phyloP scores from a whole-genome alignment of 2,329 filamentous ascomycete species.

The Paramyrothecium sp. region DNA sequence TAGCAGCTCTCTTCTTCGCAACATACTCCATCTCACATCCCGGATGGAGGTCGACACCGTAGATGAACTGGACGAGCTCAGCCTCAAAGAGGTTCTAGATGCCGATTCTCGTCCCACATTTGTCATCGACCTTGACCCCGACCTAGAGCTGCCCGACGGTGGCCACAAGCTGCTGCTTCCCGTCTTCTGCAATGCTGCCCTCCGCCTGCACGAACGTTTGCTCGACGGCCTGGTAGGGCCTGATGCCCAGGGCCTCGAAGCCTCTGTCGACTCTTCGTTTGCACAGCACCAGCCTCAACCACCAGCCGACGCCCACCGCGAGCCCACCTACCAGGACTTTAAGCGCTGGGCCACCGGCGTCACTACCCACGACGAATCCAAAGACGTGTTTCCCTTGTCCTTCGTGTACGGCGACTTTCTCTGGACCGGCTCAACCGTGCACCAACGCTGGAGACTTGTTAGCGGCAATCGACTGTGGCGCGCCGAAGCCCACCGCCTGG shows the following conservation, averaged over 20 bases:
- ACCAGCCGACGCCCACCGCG: not conserved
- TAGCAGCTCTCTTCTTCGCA: not conserved
- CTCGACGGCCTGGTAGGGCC: conserved; percentile 24
- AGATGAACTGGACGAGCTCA: conserved; percentile 23
- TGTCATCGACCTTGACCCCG: conserved; percentile 35
- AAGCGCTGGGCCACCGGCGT: conserved; percentile 37
- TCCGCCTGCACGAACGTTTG: conserved; percentile 29
- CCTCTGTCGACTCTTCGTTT: not conserved
- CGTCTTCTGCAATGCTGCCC: conserved; percentile 33
- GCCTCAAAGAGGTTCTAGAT: conserved; percentile 45
- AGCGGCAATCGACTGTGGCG: conserved; percentile 37
- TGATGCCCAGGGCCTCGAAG: not conserved
- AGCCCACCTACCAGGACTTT: conserved; percentile 31
- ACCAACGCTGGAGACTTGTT: conserved; percentile 36
- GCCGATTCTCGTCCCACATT: conserved; percentile 36
- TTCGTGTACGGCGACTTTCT: conserved; percentile 31
- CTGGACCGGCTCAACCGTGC: conserved; percentile 36
- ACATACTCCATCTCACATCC: not conserved
- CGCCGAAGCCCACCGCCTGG: not conserved
- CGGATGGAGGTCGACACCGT: conserved; percentile 11
- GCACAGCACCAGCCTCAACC: not conserved
- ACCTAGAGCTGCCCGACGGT: conserved; percentile 15
- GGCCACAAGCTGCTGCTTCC: conserved; percentile 21
- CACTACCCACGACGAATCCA: conserved; percentile 40
- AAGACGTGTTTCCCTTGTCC: conserved; percentile 41